Evolutionary conservation across 2,329 filamentous ascomycete species (phyloP), one percentile per base, ranked within the genome.

Genomic region (Hirsutella thompsonii): DNA sequence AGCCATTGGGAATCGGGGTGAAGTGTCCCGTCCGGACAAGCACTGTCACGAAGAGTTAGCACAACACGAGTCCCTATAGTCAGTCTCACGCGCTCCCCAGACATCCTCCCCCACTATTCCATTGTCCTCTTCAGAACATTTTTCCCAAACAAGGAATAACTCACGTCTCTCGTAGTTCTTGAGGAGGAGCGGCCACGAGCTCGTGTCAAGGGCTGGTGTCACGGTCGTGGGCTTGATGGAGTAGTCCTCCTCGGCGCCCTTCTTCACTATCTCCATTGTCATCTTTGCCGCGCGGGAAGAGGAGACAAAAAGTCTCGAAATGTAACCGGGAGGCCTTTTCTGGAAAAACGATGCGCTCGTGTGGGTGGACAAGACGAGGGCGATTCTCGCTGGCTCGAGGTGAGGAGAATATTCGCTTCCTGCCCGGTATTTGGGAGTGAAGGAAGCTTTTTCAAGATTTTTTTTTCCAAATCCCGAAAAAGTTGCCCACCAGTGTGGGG

Each of bases 1-100:
- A 93, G 58, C 92, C 92, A 62, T 85, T 82, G 52, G 90, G 87
- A 54, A 96, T 96, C 42, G 92, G 92, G 28, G 90, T 96, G 68
- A 94, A 98, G 67, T 98, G 90, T 48, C 86, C 87, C 51, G 89
- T 95, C 59, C 90, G 83, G 54, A 95, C 83, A 53, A 92, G 81
- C 55, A 96, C 86, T 90, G 39, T 35, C 20, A 29, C 21, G 23
- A 33, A n/a, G 4, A 20, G 21, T 37, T 26, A 44, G 38, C 33
- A 28, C 37, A 34, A 38, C 18, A 36, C n/a, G n/a, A n/a, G n/a
- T n/a, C n/a, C n/a, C n/a, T n/a, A n/a, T n/a, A n/a, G n/a, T n/a
- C n/a, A n/a, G n/a, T n/a, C n/a, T n/a, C n/a, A n/a, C n/a, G n/a
- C n/a, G n/a, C n/a, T n/a, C n/a, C n/a, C n/a, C n/a, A n/a, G n/a